Conservation (phyloP, 805 yeast species). For the Wickerhamiella dianesei region DNA sequence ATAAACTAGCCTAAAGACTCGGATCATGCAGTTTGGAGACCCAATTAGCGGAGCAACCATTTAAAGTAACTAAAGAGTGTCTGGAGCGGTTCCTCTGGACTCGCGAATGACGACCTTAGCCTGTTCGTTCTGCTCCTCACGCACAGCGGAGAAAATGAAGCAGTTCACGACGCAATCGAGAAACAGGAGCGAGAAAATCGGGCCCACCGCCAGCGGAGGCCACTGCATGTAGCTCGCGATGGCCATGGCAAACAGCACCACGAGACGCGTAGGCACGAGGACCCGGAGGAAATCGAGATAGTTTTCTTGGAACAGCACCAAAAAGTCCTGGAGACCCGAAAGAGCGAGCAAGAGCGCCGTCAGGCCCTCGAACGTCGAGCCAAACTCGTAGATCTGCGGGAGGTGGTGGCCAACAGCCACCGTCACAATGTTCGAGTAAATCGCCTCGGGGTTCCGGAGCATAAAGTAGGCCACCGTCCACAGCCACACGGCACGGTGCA, state of each 20-base stretch:
- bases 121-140: constrained; percentile 27
- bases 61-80: not conserved
- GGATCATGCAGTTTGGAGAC: too few species aligned
- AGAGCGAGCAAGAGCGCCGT: constrained; percentile 19
- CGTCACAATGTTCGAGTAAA: constrained; percentile 19
- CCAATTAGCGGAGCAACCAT: too few species aligned
- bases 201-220: constrained; percentile 19
- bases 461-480: constrained; percentile 22
- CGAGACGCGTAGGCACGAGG: constrained; percentile 22
- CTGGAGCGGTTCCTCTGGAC: constrained; percentile 15
- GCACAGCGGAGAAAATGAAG: constrained; percentile 19
- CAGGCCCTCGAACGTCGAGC: constrained; percentile 20
- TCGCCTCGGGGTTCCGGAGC: constrained; percentile 19
- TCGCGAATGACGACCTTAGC: constrained; percentile 14
- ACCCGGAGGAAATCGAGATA: constrained; percentile 17
- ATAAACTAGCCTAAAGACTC: too few species aligned
- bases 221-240: constrained; percentile 16
- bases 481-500: constrained; percentile 9
- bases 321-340: constrained; percentile 21
- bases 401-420: constrained; percentile 19
- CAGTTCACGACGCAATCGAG: constrained; percentile 24
- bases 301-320: constrained; percentile 16
- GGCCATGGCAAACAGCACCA: constrained; percentile 18
- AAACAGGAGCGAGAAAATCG: constrained; percentile 23
- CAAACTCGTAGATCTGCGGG: constrained; percentile 15